Evolutionary conservation across 768 basidiomycete species (phyloP).

Genomic region (Naematelia encephala): DNA sequence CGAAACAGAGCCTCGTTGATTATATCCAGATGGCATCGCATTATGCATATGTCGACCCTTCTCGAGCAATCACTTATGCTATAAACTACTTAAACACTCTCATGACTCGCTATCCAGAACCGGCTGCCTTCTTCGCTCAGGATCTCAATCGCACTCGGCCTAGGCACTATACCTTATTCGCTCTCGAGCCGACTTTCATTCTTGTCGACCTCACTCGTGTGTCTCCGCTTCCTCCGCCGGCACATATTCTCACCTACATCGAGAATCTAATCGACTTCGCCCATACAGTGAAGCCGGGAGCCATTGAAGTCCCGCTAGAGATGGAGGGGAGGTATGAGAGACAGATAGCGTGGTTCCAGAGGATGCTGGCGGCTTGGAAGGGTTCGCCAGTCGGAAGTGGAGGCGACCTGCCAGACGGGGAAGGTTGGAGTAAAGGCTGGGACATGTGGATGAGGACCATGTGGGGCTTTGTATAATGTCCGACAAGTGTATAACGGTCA

Average conservation of each 20-base stretch:
- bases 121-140: constrained; percentile 7
- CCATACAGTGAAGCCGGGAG: not conserved
- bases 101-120: not conserved
- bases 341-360: constrained; percentile 16
- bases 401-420: constrained; percentile 10
- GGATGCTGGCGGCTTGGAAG: constrained; percentile 6
- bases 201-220: constrained; percentile 8
- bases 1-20: too few relatives aligned
- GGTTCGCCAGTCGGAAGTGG: too few relatives aligned
- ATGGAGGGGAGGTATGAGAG: constrained; percentile 5
- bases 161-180: constrained; percentile 21
- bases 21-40: too few relatives aligned
- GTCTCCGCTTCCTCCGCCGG: too few relatives aligned
- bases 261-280: constrained; percentile 6
- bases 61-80: constrained; percentile 7
- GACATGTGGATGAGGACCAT: constrained; percentile 5
- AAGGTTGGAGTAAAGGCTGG: constrained; percentile 19
- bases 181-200: constrained; percentile 19
- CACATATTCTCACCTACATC: constrained; percentile 4
- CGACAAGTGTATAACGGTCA: too few relatives aligned
- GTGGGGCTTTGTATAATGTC: constrained; percentile 16
- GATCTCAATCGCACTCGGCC: constrained; percentile 8
- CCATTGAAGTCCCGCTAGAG: constrained; percentile 11
- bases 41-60: constrained; percentile 4
- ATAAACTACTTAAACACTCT: not conserved